Base-by-base conservation (phyloP, 2,329 filamentous ascomycete species). In the Penicillium crustosum region DNA sequence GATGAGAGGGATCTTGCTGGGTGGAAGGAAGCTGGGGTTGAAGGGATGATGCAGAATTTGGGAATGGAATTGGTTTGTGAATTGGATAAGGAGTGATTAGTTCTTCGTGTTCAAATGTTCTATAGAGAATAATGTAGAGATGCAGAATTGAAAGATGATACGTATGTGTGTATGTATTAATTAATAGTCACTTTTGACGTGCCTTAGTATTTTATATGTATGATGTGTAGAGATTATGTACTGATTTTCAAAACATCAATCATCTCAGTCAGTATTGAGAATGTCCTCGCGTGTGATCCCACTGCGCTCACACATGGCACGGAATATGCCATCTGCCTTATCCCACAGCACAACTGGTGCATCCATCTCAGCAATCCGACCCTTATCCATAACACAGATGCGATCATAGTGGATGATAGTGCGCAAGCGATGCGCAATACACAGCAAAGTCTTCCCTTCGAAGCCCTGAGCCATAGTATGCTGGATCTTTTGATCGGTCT, bases 401-500 rank as follows among this genome's bases (percentile, higher is more conserved):
- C 93, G 86, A 75, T 99, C 93, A 75, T 97, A 97, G 29, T 88
- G 87, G 61, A 97, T 89, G 62, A 99, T 96, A 1, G 94, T 97
- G 70, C 91, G 89, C 68, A 97, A 80, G 6, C 93, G 84, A 76
- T 97, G 93, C 6, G 93, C 93, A 72, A 97, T 97, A 75, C 92
- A 96, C 23, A 97, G 79, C 47, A 97, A 77, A 2, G 93, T 97
- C 80, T 89, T 91, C 58, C 92, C 93, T 53, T 84, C 82, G 80
- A 97, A 97, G 0, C 88, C 93, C 1, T 84, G 82, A 0, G 90
- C 88, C 75, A 97, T 97, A 4, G 93, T 96, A 55, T 81, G 80
- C 75, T 97, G 93, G 71, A 97, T 96, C 82, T 94, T 95, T 75
- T 91, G 89, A 72, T 99, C 94, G 3, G 93, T 97, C 71, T 97